These are phyloP conservation scores for Rubia peregrina DNA, from an alignment of 305 asterid species.

Conservation along the genomic window DNA sequence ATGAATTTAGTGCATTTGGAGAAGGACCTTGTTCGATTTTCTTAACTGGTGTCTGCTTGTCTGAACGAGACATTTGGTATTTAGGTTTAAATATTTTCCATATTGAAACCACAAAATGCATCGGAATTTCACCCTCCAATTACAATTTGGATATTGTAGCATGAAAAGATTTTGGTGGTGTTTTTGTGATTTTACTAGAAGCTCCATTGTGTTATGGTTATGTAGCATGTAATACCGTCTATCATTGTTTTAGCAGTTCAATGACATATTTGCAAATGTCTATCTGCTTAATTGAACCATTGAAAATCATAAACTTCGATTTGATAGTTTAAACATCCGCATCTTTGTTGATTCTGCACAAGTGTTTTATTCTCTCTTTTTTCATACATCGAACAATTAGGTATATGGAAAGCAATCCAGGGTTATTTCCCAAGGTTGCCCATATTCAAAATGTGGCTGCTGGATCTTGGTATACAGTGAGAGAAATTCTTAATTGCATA, in stretches of 20 bases:
- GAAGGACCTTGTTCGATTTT: not conserved
- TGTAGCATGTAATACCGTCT: not conserved
- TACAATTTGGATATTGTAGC: not conserved
- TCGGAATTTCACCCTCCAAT: not conserved
- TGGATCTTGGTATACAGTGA: conserved; percentile 23
- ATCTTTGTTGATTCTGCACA: not conserved
- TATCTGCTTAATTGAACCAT: not conserved
- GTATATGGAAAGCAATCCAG: conserved; percentile 23
- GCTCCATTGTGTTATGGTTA: not conserved
- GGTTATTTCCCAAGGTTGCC: conserved; percentile 22
- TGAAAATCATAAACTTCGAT: not conserved
- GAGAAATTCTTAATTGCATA: conserved; percentile 12
- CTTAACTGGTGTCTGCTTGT: not conserved
- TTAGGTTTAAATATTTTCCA: not conserved
- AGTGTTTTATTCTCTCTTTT: conserved; percentile 13
- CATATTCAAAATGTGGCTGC: conserved; percentile 23
- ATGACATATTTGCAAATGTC: not conserved
- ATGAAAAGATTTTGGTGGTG: not conserved
- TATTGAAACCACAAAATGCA: not conserved
- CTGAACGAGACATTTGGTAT: not conserved
- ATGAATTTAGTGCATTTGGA: not conserved
- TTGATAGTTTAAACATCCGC: not conserved
- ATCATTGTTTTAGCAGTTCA: not conserved
- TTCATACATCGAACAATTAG: conserved; percentile 23
- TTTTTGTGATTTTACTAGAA: not conserved